Percentiles rank a stretch among this genome's conserved stretches.
Evolutionary conservation across 2,329 filamentous ascomycete genomes (phyloP).

Genomic region (Capronia epimyces): DNA sequence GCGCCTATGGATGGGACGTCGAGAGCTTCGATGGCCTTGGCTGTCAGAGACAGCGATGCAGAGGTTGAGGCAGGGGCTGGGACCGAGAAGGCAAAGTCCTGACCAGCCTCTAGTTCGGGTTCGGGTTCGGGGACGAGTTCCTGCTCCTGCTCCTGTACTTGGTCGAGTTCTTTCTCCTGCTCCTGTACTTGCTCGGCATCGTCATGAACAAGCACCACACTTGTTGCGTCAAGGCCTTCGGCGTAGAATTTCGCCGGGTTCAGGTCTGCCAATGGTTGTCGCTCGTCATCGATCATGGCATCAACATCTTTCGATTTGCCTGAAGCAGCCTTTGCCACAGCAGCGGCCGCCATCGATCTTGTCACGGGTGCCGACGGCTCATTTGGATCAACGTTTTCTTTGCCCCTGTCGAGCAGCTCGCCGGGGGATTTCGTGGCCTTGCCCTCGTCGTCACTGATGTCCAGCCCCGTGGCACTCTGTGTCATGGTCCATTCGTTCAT

Average conservation of each 20-base stretch:
- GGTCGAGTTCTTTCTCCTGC: too few relatives aligned
- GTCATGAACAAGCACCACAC: conserved; percentile 57
- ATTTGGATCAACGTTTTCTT: conserved; percentile 84
- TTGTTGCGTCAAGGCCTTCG: conserved; percentile 58
- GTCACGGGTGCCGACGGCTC: conserved; percentile 54
- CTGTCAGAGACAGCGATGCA: conserved; percentile 2
- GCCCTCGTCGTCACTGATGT: conserved; percentile 80
- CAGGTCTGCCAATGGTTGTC: conserved; percentile 62
- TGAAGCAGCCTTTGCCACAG: conserved; percentile 26
- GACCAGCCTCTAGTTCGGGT: conserved; percentile 34
- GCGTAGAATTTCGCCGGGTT: conserved; percentile 63
- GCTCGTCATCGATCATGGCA: conserved; percentile 58
- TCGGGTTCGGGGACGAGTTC: conserved; percentile 13
- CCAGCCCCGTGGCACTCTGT: conserved; percentile 72
- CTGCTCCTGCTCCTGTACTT: too few relatives aligned
- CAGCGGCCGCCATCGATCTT: conserved; percentile 43
- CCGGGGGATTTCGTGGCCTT: conserved; percentile 28
- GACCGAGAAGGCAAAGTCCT: conserved; percentile 22
- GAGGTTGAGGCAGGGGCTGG: conserved; percentile 1
- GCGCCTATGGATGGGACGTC: conserved; percentile 14
- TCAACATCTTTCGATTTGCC: conserved; percentile 26
- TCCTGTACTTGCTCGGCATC: conserved; percentile 44
- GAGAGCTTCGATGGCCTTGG: conserved; percentile 18
- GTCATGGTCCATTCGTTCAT: conserved; percentile 59
- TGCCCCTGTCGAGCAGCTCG: conserved; percentile 59